Evolutionary conservation across 2,329 filamentous ascomycete species (phyloP).

Genomic region (Scolecobasidium constrictum): DNA sequence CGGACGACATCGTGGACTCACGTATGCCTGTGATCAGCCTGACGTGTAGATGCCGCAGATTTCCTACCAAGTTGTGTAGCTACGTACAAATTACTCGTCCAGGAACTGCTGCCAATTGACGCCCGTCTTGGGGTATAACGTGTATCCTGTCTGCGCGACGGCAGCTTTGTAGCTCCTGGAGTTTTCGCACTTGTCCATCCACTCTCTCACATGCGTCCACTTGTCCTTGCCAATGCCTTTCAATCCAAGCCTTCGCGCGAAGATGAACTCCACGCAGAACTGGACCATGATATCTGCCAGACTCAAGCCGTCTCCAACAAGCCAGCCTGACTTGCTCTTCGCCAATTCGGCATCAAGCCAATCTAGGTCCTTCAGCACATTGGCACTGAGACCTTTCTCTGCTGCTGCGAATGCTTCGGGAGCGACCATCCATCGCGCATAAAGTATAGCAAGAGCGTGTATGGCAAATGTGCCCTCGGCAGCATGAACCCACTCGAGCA

Average conservation of each 20-base stretch:
- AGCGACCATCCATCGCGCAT: conserved; percentile 34
- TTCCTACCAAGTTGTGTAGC: too few species aligned
- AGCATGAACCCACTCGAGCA: conserved; percentile 34
- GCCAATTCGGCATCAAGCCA: conserved; percentile 33
- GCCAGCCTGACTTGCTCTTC: conserved; percentile 25
- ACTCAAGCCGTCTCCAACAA: conserved; percentile 31
- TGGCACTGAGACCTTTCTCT: conserved; percentile 28
- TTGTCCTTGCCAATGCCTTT: conserved; percentile 18
- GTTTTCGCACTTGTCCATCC: conserved; percentile 26
- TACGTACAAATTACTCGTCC: too few species aligned
- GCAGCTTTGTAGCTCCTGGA: conserved; percentile 26
- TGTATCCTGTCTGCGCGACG: conserved; percentile 28
- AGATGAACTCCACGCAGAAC: conserved; percentile 30
- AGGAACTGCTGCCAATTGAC: too few species aligned
- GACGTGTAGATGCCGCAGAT: too few species aligned
- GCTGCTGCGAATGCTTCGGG: conserved; percentile 28
- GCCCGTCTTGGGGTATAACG: background rate
- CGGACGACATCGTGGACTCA: too few species aligned
- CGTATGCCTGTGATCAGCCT: too few species aligned
- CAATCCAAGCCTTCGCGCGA: conserved; percentile 26
- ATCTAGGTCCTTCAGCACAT: conserved; percentile 34
- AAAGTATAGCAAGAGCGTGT: conserved; percentile 34
- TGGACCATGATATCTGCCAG: conserved; percentile 37
- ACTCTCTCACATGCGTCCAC: conserved; percentile 23
- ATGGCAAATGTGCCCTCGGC: conserved; percentile 36